These are phyloP conservation scores for Saksenaea oblongispora DNA, from an alignment of 371 early-diverging fungal species.

Conservation along the genomic window DNA sequence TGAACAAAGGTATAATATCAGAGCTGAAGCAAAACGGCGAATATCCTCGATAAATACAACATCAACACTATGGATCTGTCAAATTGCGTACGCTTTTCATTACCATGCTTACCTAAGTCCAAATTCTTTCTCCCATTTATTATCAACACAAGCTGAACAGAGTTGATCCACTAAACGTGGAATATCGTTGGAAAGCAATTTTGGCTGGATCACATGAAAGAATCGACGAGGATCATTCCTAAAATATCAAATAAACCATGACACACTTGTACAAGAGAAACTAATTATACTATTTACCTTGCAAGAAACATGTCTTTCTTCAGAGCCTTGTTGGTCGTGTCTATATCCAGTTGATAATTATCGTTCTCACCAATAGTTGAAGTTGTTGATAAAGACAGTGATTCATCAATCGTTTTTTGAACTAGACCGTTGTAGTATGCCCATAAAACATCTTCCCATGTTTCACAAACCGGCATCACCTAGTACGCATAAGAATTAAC, in stretches of 20 bases:
- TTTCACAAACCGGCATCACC: constrained; percentile 20
- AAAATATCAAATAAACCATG: neutral
- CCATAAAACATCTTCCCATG: constrained; percentile 46
- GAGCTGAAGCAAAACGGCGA: constrained; percentile 18
- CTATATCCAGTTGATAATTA: neutral
- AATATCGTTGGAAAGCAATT: constrained; percentile 6
- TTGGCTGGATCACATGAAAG: constrained; percentile 21
- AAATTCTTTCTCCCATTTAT: neutral
- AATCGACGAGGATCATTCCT: constrained; percentile 15
- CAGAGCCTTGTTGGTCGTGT: neutral
- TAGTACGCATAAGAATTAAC: neutral
- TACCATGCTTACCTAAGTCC: neutral
- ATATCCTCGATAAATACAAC: neutral
- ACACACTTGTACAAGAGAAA: neutral
- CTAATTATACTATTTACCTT: constrained; percentile 2
- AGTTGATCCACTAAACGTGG: neutral
- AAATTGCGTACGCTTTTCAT: neutral
- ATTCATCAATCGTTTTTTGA: constrained; percentile 12
- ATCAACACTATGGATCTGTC: neutral
- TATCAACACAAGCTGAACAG: constrained; percentile 7
- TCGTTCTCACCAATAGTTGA: neutral
- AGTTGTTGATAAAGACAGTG: neutral
- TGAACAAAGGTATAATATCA: constrained; percentile 22
- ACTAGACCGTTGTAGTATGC: constrained; percentile 24
- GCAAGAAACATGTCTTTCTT: constrained; percentile 16